Evolutionary conservation across 2,329 filamentous ascomycete species (phyloP).

Genomic region (Trichoderma aggressivum): DNA sequence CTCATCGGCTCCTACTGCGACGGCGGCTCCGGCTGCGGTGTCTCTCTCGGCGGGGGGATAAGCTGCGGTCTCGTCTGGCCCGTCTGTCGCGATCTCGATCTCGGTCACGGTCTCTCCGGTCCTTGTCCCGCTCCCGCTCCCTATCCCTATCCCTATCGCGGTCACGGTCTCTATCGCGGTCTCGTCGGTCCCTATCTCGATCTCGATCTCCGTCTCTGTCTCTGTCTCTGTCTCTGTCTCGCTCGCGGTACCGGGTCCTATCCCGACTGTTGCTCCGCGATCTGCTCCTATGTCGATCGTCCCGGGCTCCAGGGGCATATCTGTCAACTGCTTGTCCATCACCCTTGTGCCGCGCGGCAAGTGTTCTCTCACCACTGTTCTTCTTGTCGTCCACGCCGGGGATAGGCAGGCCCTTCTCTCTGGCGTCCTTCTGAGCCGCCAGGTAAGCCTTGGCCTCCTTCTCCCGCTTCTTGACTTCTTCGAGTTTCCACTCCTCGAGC

Average conservation of each 20-base stretch:
- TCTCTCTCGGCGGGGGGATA: slow-evolving; percentile 35
- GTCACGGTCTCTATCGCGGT: slow-evolving; percentile 33
- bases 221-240: slow-evolving; percentile 33
- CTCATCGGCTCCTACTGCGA: slow-evolving; percentile 34
- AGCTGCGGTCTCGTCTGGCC: slow-evolving; percentile 32
- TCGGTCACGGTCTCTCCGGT: slow-evolving; percentile 34
- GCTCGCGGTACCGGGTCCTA: slow-evolving; percentile 37
- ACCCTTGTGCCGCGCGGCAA: slow-evolving; percentile 32
- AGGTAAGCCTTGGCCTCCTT: slow-evolving; percentile 63
- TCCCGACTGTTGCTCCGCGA: slow-evolving; percentile 36
- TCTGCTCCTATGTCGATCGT: slow-evolving; percentile 37
- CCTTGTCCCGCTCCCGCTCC: slow-evolving; percentile 37
- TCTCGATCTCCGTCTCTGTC: slow-evolving; percentile 36
- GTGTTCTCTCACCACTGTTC: slow-evolving; percentile 45
- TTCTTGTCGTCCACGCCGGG: slow-evolving; percentile 56
- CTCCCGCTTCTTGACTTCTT: slow-evolving; percentile 60
- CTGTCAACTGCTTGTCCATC: slow-evolving; percentile 39
- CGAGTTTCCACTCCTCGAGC: slow-evolving; percentile 56
- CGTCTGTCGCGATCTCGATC: slow-evolving; percentile 15
- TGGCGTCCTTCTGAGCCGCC: slow-evolving; percentile 58
- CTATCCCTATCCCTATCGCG: slow-evolving; percentile 34
- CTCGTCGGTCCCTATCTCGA: slow-evolving; percentile 33
- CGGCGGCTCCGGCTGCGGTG: slow-evolving; percentile 39
- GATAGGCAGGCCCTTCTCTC: slow-evolving; percentile 55
- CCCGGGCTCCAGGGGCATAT: slow-evolving; percentile 45